phyloP scores from a whole-genome alignment of 208 protist genomes.

The Trichomonas gallinae region DNA sequence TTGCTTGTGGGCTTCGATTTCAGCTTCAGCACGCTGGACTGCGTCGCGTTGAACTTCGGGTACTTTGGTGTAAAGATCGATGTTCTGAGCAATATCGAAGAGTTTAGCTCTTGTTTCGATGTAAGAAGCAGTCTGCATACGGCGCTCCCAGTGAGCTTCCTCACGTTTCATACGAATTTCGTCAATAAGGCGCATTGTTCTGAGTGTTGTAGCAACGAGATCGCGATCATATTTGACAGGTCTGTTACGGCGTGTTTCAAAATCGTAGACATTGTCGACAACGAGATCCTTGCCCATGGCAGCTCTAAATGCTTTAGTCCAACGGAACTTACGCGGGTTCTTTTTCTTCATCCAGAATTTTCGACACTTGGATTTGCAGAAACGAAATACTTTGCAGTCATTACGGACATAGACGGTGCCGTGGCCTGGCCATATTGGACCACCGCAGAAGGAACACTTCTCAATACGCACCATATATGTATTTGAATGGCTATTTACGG shows the following conservation, averaged over 20 bases:
- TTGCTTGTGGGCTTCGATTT: background rate
- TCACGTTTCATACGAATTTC: conserved; percentile 78
- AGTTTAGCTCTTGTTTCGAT: conserved; percentile 46
- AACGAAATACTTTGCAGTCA: conserved; percentile 81
- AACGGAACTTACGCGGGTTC: conserved; percentile 93
- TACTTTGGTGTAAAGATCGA: conserved; percentile 59
- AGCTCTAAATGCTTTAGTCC: conserved; percentile 96
- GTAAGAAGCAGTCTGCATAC: conserved; percentile 58
- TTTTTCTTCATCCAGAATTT: conserved; percentile 96
- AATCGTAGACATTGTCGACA: conserved; percentile 89
- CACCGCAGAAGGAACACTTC: conserved; percentile 10
- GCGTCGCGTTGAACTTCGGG: background rate
- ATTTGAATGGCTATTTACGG: background rate
- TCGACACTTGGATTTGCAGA: conserved; percentile 94
- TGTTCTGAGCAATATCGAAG: conserved; percentile 66
- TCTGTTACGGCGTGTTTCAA: conserved; percentile 88
- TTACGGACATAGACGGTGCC: conserved; percentile 96
- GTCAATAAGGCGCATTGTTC: conserved; percentile 84
- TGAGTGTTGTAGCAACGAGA: conserved; percentile 66
- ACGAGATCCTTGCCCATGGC: conserved; percentile 88
- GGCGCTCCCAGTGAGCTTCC: conserved; percentile 68
- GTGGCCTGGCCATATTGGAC: conserved; percentile 92
- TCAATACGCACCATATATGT: background rate
- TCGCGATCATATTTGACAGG: conserved; percentile 97
- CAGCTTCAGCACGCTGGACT: background rate